Evolutionary conservation across 2,329 filamentous ascomycete genomes (phyloP), one percentile per base, ranked within the genome.

Genomic region (Fusarium sp.): DNA sequence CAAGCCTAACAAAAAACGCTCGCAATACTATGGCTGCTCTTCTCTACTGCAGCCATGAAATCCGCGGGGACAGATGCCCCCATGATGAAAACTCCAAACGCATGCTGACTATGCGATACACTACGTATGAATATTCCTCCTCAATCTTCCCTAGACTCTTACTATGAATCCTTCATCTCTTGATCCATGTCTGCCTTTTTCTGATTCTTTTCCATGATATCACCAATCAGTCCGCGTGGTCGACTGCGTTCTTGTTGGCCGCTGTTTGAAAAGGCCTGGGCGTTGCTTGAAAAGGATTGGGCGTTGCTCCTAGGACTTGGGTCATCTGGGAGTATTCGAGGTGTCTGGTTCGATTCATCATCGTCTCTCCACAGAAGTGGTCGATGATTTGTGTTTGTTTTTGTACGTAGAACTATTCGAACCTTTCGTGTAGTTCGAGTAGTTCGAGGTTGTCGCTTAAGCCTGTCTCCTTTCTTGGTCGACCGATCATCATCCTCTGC

Each of bases 11-110:
- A n/a, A 28, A 52, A 46, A 14, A 14, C 40, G 11, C 17, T 20
- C 9, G 10, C 21, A 52, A 28, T 36, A 15, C 15, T 44, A 20
- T 52, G 39, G 30, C 54, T 63, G 26, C 36, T 56, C 54, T 63
- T 38, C 42, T 48, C 49, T 58, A 30, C 42, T 62, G 42, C 48
- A 53, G 46, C 50, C 26, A 51, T 56, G 39, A 60, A 32, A 60
- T 65, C 23, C 39, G 36, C 61, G 47, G 39, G 57, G 50, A 63
- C 62, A 63, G 50, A 45, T 59, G 46, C 40, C 43, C 48, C 42
- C 42, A 63, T 14, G 52, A 38, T 48, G 51, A 8, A 44, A 43
- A 28, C 56, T 28, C 44, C 53, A 26, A 65, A 68, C 65, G 52
- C 68, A 58, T 23, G 19, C 45, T 38, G 20, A 38, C 55, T 30